Conservation (phyloP, 139 green algal genomes). For the Haematococcus sp. region DNA sequence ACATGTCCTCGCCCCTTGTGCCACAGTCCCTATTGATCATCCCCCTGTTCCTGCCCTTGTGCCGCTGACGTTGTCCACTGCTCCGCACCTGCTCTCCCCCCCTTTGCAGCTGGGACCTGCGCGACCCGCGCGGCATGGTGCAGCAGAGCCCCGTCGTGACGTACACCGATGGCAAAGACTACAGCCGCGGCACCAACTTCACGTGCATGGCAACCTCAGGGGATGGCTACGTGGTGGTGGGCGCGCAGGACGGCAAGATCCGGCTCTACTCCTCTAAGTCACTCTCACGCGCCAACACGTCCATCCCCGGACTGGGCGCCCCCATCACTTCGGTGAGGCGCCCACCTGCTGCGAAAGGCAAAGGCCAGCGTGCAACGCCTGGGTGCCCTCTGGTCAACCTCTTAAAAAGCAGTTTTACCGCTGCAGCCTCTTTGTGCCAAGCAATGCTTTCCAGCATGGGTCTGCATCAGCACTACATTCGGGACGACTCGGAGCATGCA, state of each 20-base stretch:
- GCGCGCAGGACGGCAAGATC: slow-evolving; percentile 42
- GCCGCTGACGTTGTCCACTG: no score
- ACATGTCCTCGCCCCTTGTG: no score
- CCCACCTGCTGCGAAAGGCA: slow-evolving; percentile 88
- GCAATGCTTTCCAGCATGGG: no score
- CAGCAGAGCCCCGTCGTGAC: slow-evolving; percentile 48
- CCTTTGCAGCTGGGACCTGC: slow-evolving; percentile 79
- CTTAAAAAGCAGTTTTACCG: slow-evolving; percentile 32
- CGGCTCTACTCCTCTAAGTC: slow-evolving; percentile 86
- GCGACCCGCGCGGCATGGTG: slow-evolving; percentile 56
- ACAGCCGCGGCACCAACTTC: slow-evolving; percentile 80
- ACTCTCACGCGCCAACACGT: slow-evolving; percentile 76
- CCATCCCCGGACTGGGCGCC: slow-evolving; percentile 84
- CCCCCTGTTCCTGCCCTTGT: no score
- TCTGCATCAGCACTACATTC: no score
- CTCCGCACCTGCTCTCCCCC: no score
- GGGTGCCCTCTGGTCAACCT: no score
- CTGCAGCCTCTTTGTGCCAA: no score
- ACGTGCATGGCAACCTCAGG: slow-evolving; percentile 77
- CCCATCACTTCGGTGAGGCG: slow-evolving; percentile 71
- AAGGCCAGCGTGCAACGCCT: no score
- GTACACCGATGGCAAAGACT: slow-evolving; percentile 87
- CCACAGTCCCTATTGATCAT: no score
- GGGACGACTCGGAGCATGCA: no score
- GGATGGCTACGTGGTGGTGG: slow-evolving; percentile 87